phyloP scores from a whole-genome alignment of 768 basidiomycete species.

The Suillus hirtellus region DNA sequence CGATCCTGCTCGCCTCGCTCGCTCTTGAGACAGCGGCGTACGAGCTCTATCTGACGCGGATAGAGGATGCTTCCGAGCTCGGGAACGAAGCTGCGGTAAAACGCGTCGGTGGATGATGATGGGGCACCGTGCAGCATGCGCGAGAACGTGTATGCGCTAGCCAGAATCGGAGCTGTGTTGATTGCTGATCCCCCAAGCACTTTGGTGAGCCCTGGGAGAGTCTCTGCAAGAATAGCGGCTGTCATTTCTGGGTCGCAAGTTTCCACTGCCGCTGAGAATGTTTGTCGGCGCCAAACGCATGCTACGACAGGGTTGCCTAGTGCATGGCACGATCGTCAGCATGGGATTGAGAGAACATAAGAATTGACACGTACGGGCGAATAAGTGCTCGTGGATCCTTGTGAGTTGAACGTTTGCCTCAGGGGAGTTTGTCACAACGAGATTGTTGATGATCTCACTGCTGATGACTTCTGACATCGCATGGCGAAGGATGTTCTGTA shows the following conservation, averaged over 20 bases:
- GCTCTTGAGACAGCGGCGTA: slow-evolving; percentile 77
- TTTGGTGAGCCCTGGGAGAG: slow-evolving; percentile 63
- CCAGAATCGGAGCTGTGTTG: slow-evolving; percentile 59
- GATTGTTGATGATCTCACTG: slow-evolving; percentile 80
- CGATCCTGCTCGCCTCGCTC: slow-evolving; percentile 72
- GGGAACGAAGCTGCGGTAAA: slow-evolving; percentile 86
- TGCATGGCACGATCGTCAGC: slow-evolving; percentile 6
- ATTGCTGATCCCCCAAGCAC: slow-evolving; percentile 45
- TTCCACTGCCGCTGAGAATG: slow-evolving; percentile 85
- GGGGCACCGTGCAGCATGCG: slow-evolving; percentile 82
- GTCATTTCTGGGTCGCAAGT: slow-evolving; percentile 72
- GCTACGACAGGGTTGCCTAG: slow-evolving; percentile 87
- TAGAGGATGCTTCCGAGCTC: slow-evolving; percentile 75
- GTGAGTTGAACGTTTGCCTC: slow-evolving; percentile 86
- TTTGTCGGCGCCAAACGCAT: slow-evolving; percentile 86
- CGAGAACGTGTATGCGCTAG: slow-evolving; percentile 76
- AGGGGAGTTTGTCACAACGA: slow-evolving; percentile 82
- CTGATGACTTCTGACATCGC: slow-evolving; percentile 73
- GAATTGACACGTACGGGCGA: slow-evolving; percentile 56
- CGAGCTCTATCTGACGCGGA: slow-evolving; percentile 79
- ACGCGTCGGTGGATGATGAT: slow-evolving; percentile 58
- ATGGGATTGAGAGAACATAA: background rate
- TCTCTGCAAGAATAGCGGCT: slow-evolving; percentile 64
- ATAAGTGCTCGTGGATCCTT: slow-evolving; percentile 86
- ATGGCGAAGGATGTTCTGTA: slow-evolving; percentile 79